A percentile compares a stretch with the other conserved stretches of the same genome.
Conservation (phyloP, 257 asterid species). For the Rhazya stricta region DNA sequence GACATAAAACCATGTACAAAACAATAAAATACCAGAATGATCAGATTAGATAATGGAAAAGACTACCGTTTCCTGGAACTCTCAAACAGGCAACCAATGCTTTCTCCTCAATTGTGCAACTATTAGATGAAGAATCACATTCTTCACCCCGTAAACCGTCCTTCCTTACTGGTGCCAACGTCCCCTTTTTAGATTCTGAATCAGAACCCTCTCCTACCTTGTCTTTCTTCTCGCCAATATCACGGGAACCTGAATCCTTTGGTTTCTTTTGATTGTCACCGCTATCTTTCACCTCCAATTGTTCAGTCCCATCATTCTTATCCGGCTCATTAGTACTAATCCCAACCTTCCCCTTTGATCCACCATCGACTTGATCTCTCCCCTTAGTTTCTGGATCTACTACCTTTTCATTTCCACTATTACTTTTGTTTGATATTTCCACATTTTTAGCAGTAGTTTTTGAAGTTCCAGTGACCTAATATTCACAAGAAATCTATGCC, state of each 20-base stretch:
- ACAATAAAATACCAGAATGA: background rate
- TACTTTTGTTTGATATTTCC: slow-evolving; percentile 19
- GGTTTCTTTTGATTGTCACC: slow-evolving; percentile 22
- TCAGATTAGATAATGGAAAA: background rate
- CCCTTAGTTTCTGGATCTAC: slow-evolving; percentile 27
- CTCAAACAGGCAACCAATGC: slow-evolving; percentile 72
- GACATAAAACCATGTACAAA: background rate
- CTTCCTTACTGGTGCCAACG: slow-evolving; percentile 26
- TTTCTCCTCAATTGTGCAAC: slow-evolving; percentile 61
- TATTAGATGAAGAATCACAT: slow-evolving; percentile 70
- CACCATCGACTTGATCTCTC: slow-evolving; percentile 12
- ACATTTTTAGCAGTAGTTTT: slow-evolving; percentile 15
- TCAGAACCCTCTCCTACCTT: slow-evolving; percentile 20
- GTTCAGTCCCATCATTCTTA: slow-evolving; percentile 21
- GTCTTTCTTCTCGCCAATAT: slow-evolving; percentile 32
- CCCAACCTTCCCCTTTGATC: background rate
- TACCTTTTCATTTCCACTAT: slow-evolving; percentile 25
- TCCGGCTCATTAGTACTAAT: slow-evolving; percentile 3
- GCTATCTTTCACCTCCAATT: slow-evolving; percentile 19
- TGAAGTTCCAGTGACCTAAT: slow-evolving; percentile 34
- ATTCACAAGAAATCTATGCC: slow-evolving; percentile 10
- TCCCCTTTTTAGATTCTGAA: slow-evolving; percentile 27
- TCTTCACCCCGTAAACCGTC: slow-evolving; percentile 35
- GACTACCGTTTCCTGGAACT: slow-evolving; percentile 89
- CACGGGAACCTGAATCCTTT: slow-evolving; percentile 12